phyloP scores from a whole-genome alignment of 2,329 filamentous ascomycete genomes.

The Botrytis cinerea region DNA sequence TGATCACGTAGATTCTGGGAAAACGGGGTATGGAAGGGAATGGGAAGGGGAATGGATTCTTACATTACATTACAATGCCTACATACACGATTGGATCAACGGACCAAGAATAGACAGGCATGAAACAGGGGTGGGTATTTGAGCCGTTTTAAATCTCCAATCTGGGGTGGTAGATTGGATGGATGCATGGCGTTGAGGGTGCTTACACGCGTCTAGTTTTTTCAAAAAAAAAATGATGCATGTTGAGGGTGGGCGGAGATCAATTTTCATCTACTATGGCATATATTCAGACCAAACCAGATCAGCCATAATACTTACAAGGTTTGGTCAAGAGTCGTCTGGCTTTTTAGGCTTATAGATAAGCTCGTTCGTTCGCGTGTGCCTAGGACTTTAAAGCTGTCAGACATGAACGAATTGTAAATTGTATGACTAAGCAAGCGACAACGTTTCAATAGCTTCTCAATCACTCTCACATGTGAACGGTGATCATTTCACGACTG shows the following conservation, averaged over 20 bases:
- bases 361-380: neutral
- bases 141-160: neutral
- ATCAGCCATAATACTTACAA: neutral
- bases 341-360: neutral
- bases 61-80: slow-evolving; percentile 11
- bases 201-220: neutral
- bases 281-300: neutral
- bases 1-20: slow-evolving; percentile 25
- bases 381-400: neutral
- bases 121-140: neutral
- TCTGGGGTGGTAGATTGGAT: neutral
- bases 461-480: neutral
- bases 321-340: slow-evolving; percentile 5
- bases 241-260: neutral
- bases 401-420: neutral
- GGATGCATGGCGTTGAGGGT: slow-evolving; percentile 19
- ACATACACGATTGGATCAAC: slow-evolving; percentile 5
- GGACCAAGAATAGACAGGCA: neutral
- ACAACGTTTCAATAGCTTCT: neutral
- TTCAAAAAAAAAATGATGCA: neutral
- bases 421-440: neutral
- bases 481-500: neutral
- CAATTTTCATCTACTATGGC: neutral
- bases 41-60: neutral
- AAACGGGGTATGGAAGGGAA: neutral